Percentiles rank a stretch among this genome's conserved stretches.
Evolutionary conservation across 1,284 basidiomycete species (phyloP).

Genomic region (Uromyces viciae-fabae): DNA sequence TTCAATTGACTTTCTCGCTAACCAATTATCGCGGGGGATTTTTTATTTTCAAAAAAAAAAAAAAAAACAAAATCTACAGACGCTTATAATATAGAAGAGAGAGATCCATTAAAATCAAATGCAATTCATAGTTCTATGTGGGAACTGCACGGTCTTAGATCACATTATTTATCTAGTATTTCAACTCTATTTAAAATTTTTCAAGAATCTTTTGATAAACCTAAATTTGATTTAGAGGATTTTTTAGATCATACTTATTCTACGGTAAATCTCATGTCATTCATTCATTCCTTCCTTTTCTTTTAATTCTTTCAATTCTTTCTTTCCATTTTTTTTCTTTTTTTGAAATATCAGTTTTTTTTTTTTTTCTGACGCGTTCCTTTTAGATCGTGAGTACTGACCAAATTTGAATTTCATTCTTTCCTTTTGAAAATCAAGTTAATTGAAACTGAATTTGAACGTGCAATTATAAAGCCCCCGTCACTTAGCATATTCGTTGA

Average conservation of each 20-base stretch:
- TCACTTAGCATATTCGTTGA: constrained; percentile 63
- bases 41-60: not conserved
- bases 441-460: constrained; percentile 76
- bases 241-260: constrained; percentile 93
- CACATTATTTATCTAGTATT: constrained; percentile 80
- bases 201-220: constrained; percentile 86
- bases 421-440: constrained; percentile 60
- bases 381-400: not conserved
- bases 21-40: constrained; percentile 51
- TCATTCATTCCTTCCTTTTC: constrained; percentile 10
- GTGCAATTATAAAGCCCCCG: constrained; percentile 68
- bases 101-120: constrained; percentile 70
- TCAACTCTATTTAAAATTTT: constrained; percentile 81
- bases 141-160: constrained; percentile 76
- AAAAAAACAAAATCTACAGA: constrained; percentile 58
- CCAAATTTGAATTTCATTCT: not conserved
- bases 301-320: not conserved
- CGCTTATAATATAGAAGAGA: constrained; percentile 68
- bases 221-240: constrained; percentile 84
- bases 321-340: constrained; percentile 2
- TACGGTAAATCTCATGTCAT: constrained; percentile 61
- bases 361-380: not conserved
- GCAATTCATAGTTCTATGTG: constrained; percentile 85
- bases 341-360: not conserved
- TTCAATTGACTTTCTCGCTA: too few relatives aligned